Evolutionary conservation across 2,329 filamentous ascomycete species (phyloP), one percentile per base, ranked within the genome.

Genomic region (Tolypocladium guangdongense): DNA sequence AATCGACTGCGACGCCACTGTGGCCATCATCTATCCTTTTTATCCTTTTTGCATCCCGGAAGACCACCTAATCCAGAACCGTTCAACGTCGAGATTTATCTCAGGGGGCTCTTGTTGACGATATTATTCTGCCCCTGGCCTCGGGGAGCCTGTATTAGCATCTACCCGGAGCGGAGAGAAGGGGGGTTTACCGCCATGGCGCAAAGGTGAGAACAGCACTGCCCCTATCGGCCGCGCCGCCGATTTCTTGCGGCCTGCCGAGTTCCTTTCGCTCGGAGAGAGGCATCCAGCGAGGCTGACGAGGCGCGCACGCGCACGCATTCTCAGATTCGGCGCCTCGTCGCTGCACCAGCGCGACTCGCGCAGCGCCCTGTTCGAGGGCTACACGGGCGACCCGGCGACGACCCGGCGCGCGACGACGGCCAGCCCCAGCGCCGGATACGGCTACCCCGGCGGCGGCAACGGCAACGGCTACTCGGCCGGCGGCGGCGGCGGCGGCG

Each of bases 341-440:
- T 78, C 78, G 59, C 80, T 89, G 57, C 86, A 89, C 68, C 86
- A 90, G 74, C 80, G 86, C 74, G 77, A 88, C 74, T 78, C 82
- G 64, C 76, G 86, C 64, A 85, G 81, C 65, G 83, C 84, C 59
- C 82, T 90, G 58, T 90, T 90, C 71, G 85, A 87, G 60, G 83
- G 84, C 61, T 90, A 90, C 71, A 82, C 78, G 58, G 75, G 73
- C 56, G 68, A 69, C 59, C 67, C 47, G 35, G 22, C 51, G 48
- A 43, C 54, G 51, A 53, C 51, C 22, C 51, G 50, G 47, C 53
- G 54, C 33, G 48, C 47, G n/a, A 45, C 48, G 27, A 55, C 51
- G 22, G 68, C 68, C 60, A 77, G 71, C 63, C 66, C 72, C 36
- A 50, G 55, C 43, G 47, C 53, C 52, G 57, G 61, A 7, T 59